Evolutionary conservation across 2,329 filamentous ascomycete species (phyloP), one percentile per base, ranked within the genome.

Genomic region (Juglanconis juglandina): DNA sequence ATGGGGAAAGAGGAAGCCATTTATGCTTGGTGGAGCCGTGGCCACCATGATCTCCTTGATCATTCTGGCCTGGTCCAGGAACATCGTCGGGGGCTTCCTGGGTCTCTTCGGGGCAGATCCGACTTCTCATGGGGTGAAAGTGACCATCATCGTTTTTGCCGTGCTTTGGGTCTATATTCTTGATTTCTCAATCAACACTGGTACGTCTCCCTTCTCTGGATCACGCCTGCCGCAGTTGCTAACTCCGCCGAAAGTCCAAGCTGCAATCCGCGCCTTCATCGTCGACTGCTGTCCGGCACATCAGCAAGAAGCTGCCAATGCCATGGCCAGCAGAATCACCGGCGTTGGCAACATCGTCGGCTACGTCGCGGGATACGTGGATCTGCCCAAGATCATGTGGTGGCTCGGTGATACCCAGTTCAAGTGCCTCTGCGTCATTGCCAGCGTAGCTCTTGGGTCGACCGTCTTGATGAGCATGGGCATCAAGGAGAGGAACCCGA

Each of bases 181-280:
- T 54, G 94, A 98, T 73, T 95, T 98, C 73, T 87, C 93, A 68
- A 95, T 98, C 77, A 98, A 98, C 75, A 95, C 93, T 59, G 88
- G 87, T 90, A 47, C 17, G 44, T 11, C n/a, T 10, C n/a, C 9
- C 14, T 24, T 76, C 67, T 80, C 74, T 62, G 55, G 24, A 24
- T 24, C 24, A 11, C 39, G 14, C 48, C 53, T 52, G 9, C 32
- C n/a, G 4, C 30, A 34, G 53, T 56, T 56, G 14, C 33, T 34
- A 8, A 49, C n/a, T 34, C 35, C 24, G 48, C 33, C 24, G 5
- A 65, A 65, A 84, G 91, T 98, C 39, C 94, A 98, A 82, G 94
- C 95, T 53, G 90, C 87, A 4, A 90, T 97, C 69, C 85, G 93
- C 65, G 92, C 93, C 32, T 96, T 96, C 71, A 96, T 98, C 58